Conservation (phyloP, 176 grass and related monocot genomes). For the Bothriochloa decipiens region DNA sequence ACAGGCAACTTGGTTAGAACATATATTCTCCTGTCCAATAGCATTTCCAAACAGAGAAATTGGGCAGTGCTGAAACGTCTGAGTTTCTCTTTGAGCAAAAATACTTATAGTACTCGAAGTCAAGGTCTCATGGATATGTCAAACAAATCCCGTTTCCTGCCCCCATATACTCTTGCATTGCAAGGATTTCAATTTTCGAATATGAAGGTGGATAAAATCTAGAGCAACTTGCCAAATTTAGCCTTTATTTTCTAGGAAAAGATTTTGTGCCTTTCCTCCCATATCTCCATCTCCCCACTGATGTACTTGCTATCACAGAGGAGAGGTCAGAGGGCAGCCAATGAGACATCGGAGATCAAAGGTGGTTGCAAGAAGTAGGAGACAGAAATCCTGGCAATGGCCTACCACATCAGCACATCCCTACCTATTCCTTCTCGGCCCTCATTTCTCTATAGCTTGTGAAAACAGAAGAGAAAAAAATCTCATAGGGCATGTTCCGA, state of each 20-base stretch:
- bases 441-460: slow-evolving; percentile 31
- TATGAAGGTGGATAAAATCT: not conserved
- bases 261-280: not conserved
- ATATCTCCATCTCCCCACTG: slow-evolving; percentile 41
- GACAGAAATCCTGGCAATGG: slow-evolving; percentile 52
- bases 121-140: slow-evolving; percentile 38
- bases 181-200: not conserved
- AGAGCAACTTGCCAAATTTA: slow-evolving; percentile 4
- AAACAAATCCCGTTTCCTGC: slow-evolving; percentile 31
- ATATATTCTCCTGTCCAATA: slow-evolving; percentile 41
- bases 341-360: slow-evolving; percentile 60
- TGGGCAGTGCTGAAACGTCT: not conserved
- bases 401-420: slow-evolving; percentile 36
- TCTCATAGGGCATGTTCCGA: slow-evolving; percentile 52
- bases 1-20: slow-evolving; percentile 34
- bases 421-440: slow-evolving; percentile 11
- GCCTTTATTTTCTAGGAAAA: slow-evolving; percentile 14
- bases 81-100: slow-evolving; percentile 19
- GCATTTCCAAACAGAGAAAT: slow-evolving; percentile 40
- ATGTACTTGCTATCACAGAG: slow-evolving; percentile 65
- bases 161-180: not conserved
- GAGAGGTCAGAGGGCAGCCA: slow-evolving; percentile 46
- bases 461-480: slow-evolving; percentile 37
- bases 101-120: slow-evolving; percentile 1
- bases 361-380: slow-evolving; percentile 57